These are phyloP conservation scores for Cyathus striatus DNA, from an alignment of 768 basidiomycete genomes.

Conservation along the genomic window DNA sequence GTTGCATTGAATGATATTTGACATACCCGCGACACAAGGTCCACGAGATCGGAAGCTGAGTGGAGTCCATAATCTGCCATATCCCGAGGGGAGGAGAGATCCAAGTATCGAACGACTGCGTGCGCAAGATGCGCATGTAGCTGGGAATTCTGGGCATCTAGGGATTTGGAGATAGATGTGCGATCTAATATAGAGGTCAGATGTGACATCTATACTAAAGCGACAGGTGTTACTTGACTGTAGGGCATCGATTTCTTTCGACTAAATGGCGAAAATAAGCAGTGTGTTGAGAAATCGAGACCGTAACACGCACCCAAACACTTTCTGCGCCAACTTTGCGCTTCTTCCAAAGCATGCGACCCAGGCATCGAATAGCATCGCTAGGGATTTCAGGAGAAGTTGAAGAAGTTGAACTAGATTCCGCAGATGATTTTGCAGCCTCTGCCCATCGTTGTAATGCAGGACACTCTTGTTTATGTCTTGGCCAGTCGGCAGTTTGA, in stretches of 20 bases:
- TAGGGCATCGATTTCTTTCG: conserved; percentile 59
- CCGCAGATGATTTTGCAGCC: conserved; percentile 42
- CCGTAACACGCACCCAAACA: conserved; percentile 45
- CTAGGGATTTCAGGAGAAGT: conserved; percentile 42
- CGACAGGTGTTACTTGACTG: conserved; percentile 56
- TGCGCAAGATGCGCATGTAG: conserved; percentile 69
- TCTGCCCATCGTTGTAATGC: conserved; percentile 59
- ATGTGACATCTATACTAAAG: not conserved
- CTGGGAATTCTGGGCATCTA: conserved; percentile 41
- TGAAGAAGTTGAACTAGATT: conserved; percentile 18
- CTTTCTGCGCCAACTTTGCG: conserved; percentile 49
- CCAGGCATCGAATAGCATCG: conserved; percentile 78
- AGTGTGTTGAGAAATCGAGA: not conserved
- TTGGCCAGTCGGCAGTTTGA: conserved; percentile 67
- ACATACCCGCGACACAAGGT: conserved; percentile 67
- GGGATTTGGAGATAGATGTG: conserved; percentile 29
- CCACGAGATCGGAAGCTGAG: conserved; percentile 60
- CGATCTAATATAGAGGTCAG: conserved; percentile 40
- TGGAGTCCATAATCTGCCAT: conserved; percentile 52
- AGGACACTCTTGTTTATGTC: conserved; percentile 76
- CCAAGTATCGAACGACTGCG: conserved; percentile 67
- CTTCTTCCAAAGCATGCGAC: conserved; percentile 64
- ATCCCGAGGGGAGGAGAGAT: conserved; percentile 52
- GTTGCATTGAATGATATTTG: not conserved
- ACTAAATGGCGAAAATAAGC: conserved; percentile 28